Conservation (phyloP, 352 stramenopile genomes). For the Phytophthora pini region DNA sequence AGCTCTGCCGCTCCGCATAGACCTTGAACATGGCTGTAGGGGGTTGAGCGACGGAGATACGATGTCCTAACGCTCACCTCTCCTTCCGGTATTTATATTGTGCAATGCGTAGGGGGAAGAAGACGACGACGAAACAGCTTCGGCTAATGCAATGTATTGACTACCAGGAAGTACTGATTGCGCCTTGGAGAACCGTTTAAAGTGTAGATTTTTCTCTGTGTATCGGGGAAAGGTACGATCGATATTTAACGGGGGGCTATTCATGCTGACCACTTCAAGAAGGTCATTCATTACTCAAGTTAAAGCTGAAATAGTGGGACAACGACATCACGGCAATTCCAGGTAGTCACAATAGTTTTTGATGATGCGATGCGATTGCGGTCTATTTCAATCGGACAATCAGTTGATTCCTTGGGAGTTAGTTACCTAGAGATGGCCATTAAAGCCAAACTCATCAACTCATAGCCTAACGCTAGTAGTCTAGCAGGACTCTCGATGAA, state of each 20-base stretch:
- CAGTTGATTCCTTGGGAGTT: no score
- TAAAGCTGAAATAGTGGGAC: conserved; percentile 30
- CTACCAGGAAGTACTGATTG: no score
- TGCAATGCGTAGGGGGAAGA: conserved; percentile 2
- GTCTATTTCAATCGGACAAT: no score
- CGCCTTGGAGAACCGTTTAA: no score
- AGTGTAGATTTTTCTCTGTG: no score
- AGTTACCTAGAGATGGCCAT: no score
- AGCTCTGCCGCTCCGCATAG: conserved; percentile 73
- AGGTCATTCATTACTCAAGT: conserved; percentile 4
- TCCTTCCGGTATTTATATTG: conserved; percentile 13
- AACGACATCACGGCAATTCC: neutral
- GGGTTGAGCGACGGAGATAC: neutral
- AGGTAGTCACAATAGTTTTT: neutral
- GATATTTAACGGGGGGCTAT: neutral
- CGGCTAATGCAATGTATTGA: no score
- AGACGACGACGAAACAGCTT: conserved; percentile 7
- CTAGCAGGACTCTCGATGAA: no score
- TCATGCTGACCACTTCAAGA: conserved; percentile 10
- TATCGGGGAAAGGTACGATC: neutral
- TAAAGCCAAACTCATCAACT: no score
- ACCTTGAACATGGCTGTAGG: conserved; percentile 75
- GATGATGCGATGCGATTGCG: conserved; percentile 22
- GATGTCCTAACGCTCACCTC: neutral
- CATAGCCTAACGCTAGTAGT: no score